Base-by-base conservation (phyloP, 306 rosid genomes). In the Begonia loranthoides region DNA sequence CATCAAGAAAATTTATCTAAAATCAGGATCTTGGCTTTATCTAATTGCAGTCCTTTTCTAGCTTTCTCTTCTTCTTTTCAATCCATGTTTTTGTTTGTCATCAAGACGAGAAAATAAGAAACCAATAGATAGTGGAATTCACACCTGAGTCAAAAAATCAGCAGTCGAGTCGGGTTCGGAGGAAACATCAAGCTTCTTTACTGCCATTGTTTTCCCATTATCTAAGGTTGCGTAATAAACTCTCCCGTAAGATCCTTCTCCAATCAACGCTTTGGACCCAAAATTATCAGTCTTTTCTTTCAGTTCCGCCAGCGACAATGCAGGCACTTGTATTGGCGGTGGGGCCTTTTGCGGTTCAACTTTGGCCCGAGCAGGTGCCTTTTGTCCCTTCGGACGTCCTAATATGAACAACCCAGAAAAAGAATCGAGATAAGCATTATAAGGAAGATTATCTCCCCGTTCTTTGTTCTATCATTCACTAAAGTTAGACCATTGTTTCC, bases 171-270 rank as follows among this genome's bases (percentile, higher is more conserved):
- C 90, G 0, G 90, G 78, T 62, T 81, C 90, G 11, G 82, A 51
- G 50, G 90, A 72, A 67, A 78, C 85, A 65, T 81, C 90, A 53
- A 81, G 85, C 72, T 81, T 81, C 62, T 81, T 81, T 66, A 81
- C 82, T 15, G 90, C 90, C 38, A 81, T 85, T 28, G 80, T 69
- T 56, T 70, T 67, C 54, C 73, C 85, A 51, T 52, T 56, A 40
- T 60, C 67, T 66, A 81, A 67, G 56, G 64, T 75, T 50, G 90
- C 85, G 49, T 46, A 75, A 65, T 81, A 81, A 54, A 81, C 85
- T 60, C 90, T 76, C 56, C 85, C 90, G 50, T 78, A 81, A 2
- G 90, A 81, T 59, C 90, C 90, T 72, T 81, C 90, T 34, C 90
- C 90, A 57, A 81, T 81, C 75, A 81, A 61, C 24, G 85, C 85